phyloP scores from a whole-genome alignment of 2,329 filamentous ascomycete species.

The Aspergillus proliferans region DNA sequence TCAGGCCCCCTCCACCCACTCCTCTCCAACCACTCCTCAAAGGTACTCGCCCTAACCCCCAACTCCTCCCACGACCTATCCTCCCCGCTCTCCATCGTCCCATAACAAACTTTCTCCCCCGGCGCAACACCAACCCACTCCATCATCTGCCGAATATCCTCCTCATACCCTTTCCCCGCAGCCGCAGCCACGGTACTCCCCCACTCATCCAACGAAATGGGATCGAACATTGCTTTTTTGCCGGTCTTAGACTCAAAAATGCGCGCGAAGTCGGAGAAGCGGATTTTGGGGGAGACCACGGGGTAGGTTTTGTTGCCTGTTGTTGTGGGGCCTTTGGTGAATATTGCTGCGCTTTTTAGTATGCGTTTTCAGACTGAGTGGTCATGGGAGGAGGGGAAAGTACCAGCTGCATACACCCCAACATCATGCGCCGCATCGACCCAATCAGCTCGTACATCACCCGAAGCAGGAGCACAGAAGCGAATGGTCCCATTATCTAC shows the following conservation, averaged over 20 bases:
- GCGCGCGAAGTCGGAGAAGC: constrained; percentile 3
- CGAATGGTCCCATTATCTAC: constrained; percentile 10
- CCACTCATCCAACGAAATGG: constrained; percentile 10
- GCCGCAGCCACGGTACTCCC: constrained; percentile 2
- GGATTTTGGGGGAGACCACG: constrained; percentile 5
- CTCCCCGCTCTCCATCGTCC: constrained; percentile 6
- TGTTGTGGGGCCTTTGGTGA: constrained; percentile 5
- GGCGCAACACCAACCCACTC: constrained; percentile 14
- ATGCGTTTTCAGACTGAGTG: background rate
- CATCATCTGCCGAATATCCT: constrained; percentile 16
- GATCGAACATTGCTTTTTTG: constrained; percentile 5
- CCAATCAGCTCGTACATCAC: constrained; percentile 10
- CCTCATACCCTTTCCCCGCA: constrained; percentile 8
- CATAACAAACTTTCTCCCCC: constrained; percentile 13
- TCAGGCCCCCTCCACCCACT: constrained; percentile 10
- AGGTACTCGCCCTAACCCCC: constrained; percentile 11
- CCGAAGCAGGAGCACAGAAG: constrained; percentile 9
- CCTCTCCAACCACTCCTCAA: constrained; percentile 14
- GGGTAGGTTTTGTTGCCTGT: constrained; percentile 10
- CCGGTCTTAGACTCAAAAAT: constrained; percentile 8
- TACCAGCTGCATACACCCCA: constrained; percentile 13
- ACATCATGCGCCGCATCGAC: constrained; percentile 14
- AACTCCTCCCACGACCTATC: constrained; percentile 11
- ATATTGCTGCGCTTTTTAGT: constrained; percentile 5
- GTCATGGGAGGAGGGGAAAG: background rate